Evolutionary conservation across 2,329 filamentous ascomycete species (phyloP).

Genomic region (Sporothrix curviconia): DNA sequence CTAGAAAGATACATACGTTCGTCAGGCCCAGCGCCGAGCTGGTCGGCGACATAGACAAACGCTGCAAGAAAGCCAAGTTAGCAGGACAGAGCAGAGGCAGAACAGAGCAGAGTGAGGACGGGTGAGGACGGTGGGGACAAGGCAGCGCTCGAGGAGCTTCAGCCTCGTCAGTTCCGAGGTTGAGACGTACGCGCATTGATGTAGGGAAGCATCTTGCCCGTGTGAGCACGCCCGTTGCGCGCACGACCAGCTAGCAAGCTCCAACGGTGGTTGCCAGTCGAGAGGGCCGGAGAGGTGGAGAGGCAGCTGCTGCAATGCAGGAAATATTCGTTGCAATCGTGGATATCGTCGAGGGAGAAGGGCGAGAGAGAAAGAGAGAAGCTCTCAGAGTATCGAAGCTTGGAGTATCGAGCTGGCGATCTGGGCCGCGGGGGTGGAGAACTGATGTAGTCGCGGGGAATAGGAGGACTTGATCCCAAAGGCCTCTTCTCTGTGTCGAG

Average conservation of each 20-base stretch:
- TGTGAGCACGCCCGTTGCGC: neutral
- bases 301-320: too few relatives aligned
- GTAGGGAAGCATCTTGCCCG: constrained; percentile 25
- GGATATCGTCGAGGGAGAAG: too few relatives aligned
- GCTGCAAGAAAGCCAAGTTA: constrained; percentile 27
- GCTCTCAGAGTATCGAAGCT: too few relatives aligned
- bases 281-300: too few relatives aligned
- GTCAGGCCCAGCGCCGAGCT: constrained; percentile 39
- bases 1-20: constrained; percentile 33
- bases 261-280: too few relatives aligned
- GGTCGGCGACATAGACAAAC: constrained; percentile 36
- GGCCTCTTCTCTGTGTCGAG: neutral
- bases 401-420: too few relatives aligned
- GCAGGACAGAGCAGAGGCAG: neutral
- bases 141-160: neutral
- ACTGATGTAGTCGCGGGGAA: neutral
- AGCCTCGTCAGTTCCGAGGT: neutral
- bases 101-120: too few relatives aligned
- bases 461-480: too few relatives aligned
- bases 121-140: too few relatives aligned
- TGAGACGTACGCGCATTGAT: constrained; percentile 23
- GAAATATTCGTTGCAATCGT: too few relatives aligned
- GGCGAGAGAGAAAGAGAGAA: neutral
- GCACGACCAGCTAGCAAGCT: neutral
- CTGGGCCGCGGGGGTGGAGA: too few relatives aligned